Conservation (phyloP, 495 filamentous ascomycete species). For the Penicillium maclennaniae region DNA sequence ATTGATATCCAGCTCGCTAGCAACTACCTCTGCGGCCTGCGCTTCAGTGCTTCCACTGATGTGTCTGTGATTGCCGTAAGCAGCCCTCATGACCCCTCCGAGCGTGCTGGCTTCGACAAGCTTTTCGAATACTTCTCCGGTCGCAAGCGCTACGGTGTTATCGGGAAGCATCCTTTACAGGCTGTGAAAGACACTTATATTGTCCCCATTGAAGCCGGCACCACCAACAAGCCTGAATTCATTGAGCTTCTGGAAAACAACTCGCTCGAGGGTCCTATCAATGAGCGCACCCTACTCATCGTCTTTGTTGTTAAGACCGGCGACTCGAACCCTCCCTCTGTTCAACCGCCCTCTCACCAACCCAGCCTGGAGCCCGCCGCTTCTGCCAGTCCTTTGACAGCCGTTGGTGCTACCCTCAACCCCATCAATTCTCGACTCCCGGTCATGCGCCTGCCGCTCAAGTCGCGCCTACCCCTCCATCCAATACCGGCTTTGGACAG, state of each 20-base stretch:
- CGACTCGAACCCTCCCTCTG: constrained; percentile 41
- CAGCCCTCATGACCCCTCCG: constrained; percentile 47
- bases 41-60: constrained; percentile 69
- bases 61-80: constrained; percentile 65
- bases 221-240: constrained; percentile 61
- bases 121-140: constrained; percentile 76
- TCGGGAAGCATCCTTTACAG: constrained; percentile 62
- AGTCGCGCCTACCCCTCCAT: constrained; percentile 25
- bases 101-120: constrained; percentile 56
- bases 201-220: constrained; percentile 65
- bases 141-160: constrained; percentile 76
- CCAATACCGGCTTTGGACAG: constrained; percentile 20
- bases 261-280: constrained; percentile 58
- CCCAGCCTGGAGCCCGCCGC: constrained; percentile 35
- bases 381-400: constrained; percentile 44
- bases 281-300: constrained; percentile 69
- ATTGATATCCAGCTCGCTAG: constrained; percentile 77
- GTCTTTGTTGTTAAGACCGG: constrained; percentile 67
- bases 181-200: constrained; percentile 75
- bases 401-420: constrained; percentile 37
- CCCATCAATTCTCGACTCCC: constrained; percentile 29
- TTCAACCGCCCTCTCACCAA: constrained; percentile 43
- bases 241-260: constrained; percentile 73
- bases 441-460: constrained; percentile 14
- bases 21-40: constrained; percentile 80